Evolutionary conservation across 495 filamentous ascomycete genomes (phyloP), one percentile per base, ranked within the genome.

Genomic region (Venustampulla echinocandica): DNA sequence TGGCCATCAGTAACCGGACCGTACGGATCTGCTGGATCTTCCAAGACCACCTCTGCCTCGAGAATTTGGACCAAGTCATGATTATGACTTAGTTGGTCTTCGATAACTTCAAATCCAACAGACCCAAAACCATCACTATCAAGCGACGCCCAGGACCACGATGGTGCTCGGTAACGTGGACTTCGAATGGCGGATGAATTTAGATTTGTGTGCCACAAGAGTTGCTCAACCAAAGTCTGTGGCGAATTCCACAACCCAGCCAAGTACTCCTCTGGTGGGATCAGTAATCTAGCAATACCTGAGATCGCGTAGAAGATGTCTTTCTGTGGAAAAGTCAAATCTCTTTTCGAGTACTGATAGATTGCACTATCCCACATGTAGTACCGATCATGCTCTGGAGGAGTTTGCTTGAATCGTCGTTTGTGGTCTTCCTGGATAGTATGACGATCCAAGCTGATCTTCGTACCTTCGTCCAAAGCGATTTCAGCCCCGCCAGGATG

Each of bases 241-340:
- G 10, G 10, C 17, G 34, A 37, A 37, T 37, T 37, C 34, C 34
- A 37, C 34, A 37, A 37, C 34, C 34, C 34, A n/a, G 34, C 34
- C 34, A 37, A 37, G 17, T 37, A 37, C 34, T 37, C 34, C 17
- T 18, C 34, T 37, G 34, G 34, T 37, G 34, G 34, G 14, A 37
- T 37, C 5, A 37, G 9, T 18, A 37, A 15, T 37, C 34, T 11
- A 6, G 34, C 34, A 15, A 37, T 37, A n/a, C 34, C 34, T 11
- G 34, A 37, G 17, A 37, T 37, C 6, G 34, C 34, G 34, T 37
- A 37, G 17, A 37, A 37, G 34, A 37, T 37, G 17, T 37, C 34
- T 15, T 37, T 37, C 14, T 37, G 34, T 37, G 34, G 34, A 37
- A 37, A 37, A 18, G 34, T 37, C 34, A 37, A 37, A 18, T 37